Evolutionary conservation across 2,329 filamentous ascomycete species (phyloP), one percentile per base, ranked within the genome.

Genomic region (Sporothrix pseudoabietina): DNA sequence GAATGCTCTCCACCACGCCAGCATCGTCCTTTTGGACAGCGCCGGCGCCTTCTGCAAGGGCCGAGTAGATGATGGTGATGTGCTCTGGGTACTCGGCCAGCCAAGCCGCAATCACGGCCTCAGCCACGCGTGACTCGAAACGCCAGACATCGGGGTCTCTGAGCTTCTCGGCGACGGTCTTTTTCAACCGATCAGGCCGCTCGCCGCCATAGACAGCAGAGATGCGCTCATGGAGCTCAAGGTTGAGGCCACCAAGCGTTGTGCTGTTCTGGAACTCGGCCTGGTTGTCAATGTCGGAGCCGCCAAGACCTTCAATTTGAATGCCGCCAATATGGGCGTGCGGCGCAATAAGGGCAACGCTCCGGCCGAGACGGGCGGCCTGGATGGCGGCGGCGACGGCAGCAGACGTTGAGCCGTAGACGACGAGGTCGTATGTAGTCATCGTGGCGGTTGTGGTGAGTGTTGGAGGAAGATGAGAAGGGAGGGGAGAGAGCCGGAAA

Each of bases 121-220:
- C 69, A 16, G 69, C 55, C 32, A 71, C 69, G 16, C 30, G 16
- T 12, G 69, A 71, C 69, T 71, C 69, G 69, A 71, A 71, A 14
- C 69, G 39, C 69, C 69, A 71, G 9, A 71, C 69, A 16, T 63
- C 57, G 3, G 69, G 55, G 55, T 71, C 69, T 84, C 61, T 16
- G 10, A 66, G 30, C 10, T 49, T 10, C n/a, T 68, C 14, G 10
- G 71, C 12, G 1, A 72, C 71, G 1, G 52, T 35, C n/a, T 22
- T 10, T 3, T 32, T 22, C 3, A 68, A 47, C 0, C 71, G 47
- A 1, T 44, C 59, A 3, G 52, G 59, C 30, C 69, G 55, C 3
- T 39, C 59, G 4, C 19, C 35, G 7, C 69, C 69, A 30, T 71
- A 71, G 22, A 63, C 39, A 3, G 16, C 39, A 10, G 55, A 47